Percentiles rank a stretch among this genome's conserved stretches.
Conservation (phyloP, 2,329 filamentous ascomycete species). For the Verticillium dahliae region DNA sequence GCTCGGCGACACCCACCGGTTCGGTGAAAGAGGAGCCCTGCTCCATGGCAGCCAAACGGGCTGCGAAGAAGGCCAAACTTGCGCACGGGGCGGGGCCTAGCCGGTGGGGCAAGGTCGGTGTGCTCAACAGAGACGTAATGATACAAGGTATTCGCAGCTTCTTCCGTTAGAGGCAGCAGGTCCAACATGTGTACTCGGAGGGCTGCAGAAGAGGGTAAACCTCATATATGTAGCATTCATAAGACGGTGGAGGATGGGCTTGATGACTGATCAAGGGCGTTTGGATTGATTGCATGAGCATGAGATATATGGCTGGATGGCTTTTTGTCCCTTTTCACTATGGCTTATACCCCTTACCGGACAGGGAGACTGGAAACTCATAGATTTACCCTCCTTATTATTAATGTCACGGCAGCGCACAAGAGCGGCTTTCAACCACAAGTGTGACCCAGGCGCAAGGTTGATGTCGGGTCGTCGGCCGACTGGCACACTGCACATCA, state of each 20-base stretch:
- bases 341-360: neutral
- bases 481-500: neutral
- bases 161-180: slow-evolving; percentile 27
- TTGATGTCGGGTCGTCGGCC: neutral
- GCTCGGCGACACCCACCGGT: neutral
- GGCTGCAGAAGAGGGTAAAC: neutral
- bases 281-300: slow-evolving; percentile 1
- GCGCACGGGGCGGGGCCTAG: slow-evolving; percentile 19
- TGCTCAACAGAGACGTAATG: slow-evolving; percentile 28
- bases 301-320: neutral
- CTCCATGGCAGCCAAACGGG: neutral
- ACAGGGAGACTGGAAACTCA: neutral
- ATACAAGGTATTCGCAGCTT: slow-evolving; percentile 35
- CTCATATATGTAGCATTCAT: neutral
- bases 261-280: neutral
- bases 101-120: slow-evolving; percentile 28
- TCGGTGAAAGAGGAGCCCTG: neutral
- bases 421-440: neutral
- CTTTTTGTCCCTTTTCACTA: neutral
- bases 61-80: slow-evolving; percentile 5
- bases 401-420: neutral
- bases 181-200: neutral
- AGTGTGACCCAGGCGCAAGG: neutral
- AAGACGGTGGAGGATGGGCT: neutral
- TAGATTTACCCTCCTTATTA: neutral